Evolutionary conservation across 2,329 filamentous ascomycete species (phyloP), one percentile per base, ranked within the genome.

Genomic region (Fusarium sp.): DNA sequence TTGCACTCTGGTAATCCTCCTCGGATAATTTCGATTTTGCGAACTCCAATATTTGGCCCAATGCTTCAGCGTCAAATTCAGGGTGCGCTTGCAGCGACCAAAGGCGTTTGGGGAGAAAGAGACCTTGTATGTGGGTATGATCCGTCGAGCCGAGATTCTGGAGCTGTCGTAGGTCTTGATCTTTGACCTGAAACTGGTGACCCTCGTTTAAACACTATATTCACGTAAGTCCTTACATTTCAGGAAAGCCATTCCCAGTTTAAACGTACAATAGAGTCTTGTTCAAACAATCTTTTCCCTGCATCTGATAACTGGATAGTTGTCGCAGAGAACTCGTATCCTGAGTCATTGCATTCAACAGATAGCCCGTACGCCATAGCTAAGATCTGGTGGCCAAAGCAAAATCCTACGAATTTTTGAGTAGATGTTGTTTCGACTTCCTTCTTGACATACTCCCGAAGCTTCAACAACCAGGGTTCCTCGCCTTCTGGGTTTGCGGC

Each of bases 241-340:
- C 0, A 48, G 8, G 3, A 30, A 30, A 30, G 10, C 4, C 20
- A 6, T 22, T 8, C 4, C 4, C 1, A 22, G 2, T 30, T 30
- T 48, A 2, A 8, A 30, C 45, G 0, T 48, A 48, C 45, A n/a
- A 48, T 4, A 22, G 14, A 48, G 14, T 48, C 45, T 30, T 48
- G 20, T 6, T 30, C 17, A 8, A 48, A 30, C 9, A 48, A 7
- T 30, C 6, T n/a, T n/a, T 30, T 30, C 1, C 45, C 45, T 22
- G 26, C 30, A 8, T 48, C 45, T 30, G 45, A 48, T 12, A 48
- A 5, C 20, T n/a, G 45, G 4, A 48, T 48, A 12, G 26, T 48
- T 30, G 45, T 48, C 8, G 20, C 45, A 3, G 26, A 48, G 45
- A 48, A 30, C 45, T 48, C 45, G 10, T 48, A 48, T 4, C 45